Conservation (phyloP, 1,284 basidiomycete species). For the Phylloboletellus chloephorus region DNA sequence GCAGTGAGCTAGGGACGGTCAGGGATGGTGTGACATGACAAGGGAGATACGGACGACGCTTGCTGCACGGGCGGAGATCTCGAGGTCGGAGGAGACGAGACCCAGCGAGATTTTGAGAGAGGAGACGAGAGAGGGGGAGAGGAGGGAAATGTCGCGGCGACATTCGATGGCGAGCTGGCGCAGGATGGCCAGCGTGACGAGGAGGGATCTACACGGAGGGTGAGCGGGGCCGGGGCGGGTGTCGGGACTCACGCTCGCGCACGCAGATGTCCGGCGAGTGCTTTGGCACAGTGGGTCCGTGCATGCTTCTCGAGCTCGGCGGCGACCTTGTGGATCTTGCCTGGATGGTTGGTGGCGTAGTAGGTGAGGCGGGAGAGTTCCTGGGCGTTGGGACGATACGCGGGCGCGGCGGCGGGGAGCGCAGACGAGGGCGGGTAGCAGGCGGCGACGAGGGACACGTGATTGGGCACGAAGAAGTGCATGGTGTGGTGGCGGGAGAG, state of each 20-base stretch:
- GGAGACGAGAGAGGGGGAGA: constrained; percentile 74
- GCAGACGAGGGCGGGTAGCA: constrained; percentile 88
- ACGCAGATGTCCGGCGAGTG: constrained; percentile 67
- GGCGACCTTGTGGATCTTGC: constrained; percentile 84
- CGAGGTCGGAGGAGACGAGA: constrained; percentile 68
- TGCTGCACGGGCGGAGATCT: constrained; percentile 79
- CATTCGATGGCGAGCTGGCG: constrained; percentile 87
- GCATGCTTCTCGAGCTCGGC: constrained; percentile 80
- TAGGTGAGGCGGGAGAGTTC: constrained; percentile 91
- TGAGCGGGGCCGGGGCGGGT: not conserved
- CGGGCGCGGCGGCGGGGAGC: constrained; percentile 69
- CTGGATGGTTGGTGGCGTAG: constrained; percentile 86
- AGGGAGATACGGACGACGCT: constrained; percentile 57
- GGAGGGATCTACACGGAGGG: constrained; percentile 55
- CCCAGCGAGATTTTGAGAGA: constrained; percentile 67
- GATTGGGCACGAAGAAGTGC: constrained; percentile 75
- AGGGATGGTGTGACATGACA: not conserved
- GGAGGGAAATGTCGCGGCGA: constrained; percentile 77
- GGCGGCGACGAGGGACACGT: constrained; percentile 80
- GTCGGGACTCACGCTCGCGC: constrained; percentile 63
- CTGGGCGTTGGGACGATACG: constrained; percentile 83
- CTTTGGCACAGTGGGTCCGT: constrained; percentile 61
- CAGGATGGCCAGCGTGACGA: constrained; percentile 85
- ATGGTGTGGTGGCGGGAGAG: constrained; percentile 6
- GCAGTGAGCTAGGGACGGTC: constrained; percentile 65